Conservation (phyloP, 2,329 filamentous ascomycete species). For the Xylariaceae sp. region DNA sequence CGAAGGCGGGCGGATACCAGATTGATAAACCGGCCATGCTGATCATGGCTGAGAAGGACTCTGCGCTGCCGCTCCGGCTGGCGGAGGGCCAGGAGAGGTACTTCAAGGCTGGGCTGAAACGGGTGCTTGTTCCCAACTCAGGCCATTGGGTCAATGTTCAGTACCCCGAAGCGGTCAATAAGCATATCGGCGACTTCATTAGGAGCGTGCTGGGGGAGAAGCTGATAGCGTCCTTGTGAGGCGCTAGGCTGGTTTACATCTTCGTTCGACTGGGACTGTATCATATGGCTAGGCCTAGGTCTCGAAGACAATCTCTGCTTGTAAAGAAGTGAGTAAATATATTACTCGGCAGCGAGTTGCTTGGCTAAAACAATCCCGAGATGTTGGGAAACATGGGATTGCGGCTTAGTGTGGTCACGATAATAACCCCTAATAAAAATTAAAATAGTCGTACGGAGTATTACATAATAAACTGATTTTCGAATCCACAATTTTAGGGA, state of each 20-base stretch:
- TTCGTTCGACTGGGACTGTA: constrained; percentile 11
- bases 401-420: not conserved
- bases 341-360: too few relatives aligned
- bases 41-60: constrained; percentile 71
- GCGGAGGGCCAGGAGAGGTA: constrained; percentile 69
- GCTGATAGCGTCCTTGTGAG: constrained; percentile 43
- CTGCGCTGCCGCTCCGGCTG: constrained; percentile 72
- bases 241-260: not conserved
- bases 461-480: not conserved
- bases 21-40: constrained; percentile 71
- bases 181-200: constrained; percentile 68
- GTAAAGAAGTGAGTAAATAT: too few relatives aligned
- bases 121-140: constrained; percentile 61
- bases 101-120: constrained; percentile 66
- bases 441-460: too few relatives aligned
- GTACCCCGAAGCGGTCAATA: constrained; percentile 71
- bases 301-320: too few relatives aligned
- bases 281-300: constrained; percentile 1
- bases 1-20: constrained; percentile 61
- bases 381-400: too few relatives aligned
- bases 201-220: constrained; percentile 48
- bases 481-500: not conserved
- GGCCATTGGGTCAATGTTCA: constrained; percentile 86
- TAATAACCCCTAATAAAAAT: not conserved
- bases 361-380: too few relatives aligned